Evolutionary conservation across 2,329 filamentous ascomycete genomes (phyloP).

Genomic region (Lachnellula subtilissima): DNA sequence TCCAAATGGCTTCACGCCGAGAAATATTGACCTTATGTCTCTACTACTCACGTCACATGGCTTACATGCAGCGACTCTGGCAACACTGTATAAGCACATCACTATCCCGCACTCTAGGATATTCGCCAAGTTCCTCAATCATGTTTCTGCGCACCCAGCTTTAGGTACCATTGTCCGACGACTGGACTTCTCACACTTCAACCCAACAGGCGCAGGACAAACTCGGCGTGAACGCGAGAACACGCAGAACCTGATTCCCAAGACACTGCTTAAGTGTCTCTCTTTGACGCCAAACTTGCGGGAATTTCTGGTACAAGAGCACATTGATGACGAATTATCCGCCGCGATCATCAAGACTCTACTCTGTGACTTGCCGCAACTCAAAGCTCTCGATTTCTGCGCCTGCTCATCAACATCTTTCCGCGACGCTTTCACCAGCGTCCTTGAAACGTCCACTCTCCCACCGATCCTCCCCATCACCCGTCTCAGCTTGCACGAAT

Average conservation of each 20-base stretch:
- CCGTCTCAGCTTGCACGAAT: conserved; percentile 73
- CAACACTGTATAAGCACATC: conserved; percentile 72
- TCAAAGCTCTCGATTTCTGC: conserved; percentile 71
- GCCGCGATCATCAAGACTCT: conserved; percentile 65
- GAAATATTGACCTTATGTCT: conserved; percentile 74
- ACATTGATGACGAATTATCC: conserved; percentile 71
- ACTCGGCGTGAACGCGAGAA: conserved; percentile 70
- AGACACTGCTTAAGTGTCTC: conserved; percentile 67
- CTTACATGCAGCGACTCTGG: conserved; percentile 67
- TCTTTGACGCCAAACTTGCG: conserved; percentile 67
- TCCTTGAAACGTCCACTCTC: conserved; percentile 35
- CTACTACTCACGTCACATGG: conserved; percentile 71
- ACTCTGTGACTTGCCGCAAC: conserved; percentile 58
- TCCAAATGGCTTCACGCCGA: conserved; percentile 68
- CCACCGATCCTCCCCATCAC: conserved; percentile 55
- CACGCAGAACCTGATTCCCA: conserved; percentile 70
- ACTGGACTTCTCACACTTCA: conserved; percentile 82
- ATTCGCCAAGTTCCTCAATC: conserved; percentile 74
- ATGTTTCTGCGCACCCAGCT: conserved; percentile 60
- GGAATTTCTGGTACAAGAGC: conserved; percentile 76
- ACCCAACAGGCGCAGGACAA: conserved; percentile 70
- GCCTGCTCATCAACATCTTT: conserved; percentile 67
- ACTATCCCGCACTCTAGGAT: conserved; percentile 79
- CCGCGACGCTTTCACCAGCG: conserved; percentile 57
- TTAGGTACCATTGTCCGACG: conserved; percentile 73